phyloP scores from a whole-genome alignment of 106 monocot genomes.

The Triglochin maritima region DNA sequence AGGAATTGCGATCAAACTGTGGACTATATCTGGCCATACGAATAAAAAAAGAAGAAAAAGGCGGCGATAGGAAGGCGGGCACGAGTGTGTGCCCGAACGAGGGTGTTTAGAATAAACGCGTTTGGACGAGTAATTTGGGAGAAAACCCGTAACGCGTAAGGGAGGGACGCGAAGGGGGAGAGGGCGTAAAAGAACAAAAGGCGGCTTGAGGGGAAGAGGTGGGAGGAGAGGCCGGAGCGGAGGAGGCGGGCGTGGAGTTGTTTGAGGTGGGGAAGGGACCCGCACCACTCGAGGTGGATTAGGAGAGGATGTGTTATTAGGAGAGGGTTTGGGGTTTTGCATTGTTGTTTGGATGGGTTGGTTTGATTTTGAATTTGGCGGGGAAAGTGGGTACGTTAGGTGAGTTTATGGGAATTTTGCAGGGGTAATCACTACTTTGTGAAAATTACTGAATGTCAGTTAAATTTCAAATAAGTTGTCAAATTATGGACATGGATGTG shows the following conservation, averaged over 20 bases:
- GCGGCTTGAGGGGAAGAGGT: slow-evolving; percentile 61
- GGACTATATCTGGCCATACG: slow-evolving; percentile 10
- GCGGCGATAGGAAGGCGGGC: slow-evolving; percentile 2
- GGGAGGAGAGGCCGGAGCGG: slow-evolving; percentile 33
- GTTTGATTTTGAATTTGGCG: no score
- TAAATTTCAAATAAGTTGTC: no score
- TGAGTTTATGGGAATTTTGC: background rate
- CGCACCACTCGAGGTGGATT: slow-evolving; percentile 41
- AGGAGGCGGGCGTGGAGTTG: slow-evolving; percentile 63
- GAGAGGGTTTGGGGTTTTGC: slow-evolving; percentile 28
- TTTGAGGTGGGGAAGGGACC: slow-evolving; percentile 40
- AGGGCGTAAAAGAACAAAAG: slow-evolving; percentile 60
- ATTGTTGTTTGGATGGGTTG: slow-evolving; percentile 39
- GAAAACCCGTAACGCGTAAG: slow-evolving; percentile 38
- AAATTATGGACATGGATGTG: no score
- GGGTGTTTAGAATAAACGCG: slow-evolving; percentile 45
- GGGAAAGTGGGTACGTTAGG: no score
- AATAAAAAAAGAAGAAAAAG: slow-evolving; percentile 20
- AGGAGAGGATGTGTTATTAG: slow-evolving; percentile 55
- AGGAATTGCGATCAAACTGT: slow-evolving; percentile 32
- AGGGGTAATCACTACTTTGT: no score
- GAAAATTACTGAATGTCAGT: no score
- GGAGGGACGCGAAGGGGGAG: slow-evolving; percentile 7
- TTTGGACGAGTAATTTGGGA: slow-evolving; percentile 22
- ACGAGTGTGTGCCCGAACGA: slow-evolving; percentile 43